Percentiles rank a stretch among this genome's conserved stretches.
These are phyloP conservation scores for Guyanaporus albipodus DNA, from an alignment of 768 basidiomycete species.

Conservation along the genomic window DNA sequence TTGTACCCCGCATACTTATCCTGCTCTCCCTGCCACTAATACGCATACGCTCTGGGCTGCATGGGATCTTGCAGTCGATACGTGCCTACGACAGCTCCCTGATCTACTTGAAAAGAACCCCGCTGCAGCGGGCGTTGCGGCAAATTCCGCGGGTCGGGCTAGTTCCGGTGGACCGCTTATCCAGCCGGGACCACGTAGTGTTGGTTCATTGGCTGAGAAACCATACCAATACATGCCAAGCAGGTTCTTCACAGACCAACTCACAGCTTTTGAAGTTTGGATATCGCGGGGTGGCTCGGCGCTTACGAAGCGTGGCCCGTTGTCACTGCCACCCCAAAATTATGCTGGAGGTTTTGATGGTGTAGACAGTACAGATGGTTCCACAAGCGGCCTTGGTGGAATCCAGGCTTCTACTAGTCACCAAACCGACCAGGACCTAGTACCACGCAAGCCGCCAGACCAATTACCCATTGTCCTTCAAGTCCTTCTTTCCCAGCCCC, in stretches of 20 bases:
- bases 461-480: constrained; percentile 98
- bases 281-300: constrained; percentile 91
- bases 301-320: constrained; percentile 68
- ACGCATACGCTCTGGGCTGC: constrained; percentile 95
- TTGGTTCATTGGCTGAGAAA: constrained; percentile 33
- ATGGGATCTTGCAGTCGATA: constrained; percentile 97
- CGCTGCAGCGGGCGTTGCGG: constrained; percentile 14
- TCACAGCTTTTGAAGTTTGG: constrained; percentile 98
- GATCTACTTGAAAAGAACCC: constrained; percentile 56
- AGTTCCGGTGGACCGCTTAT: constrained; percentile 3
- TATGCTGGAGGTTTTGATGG: constrained; percentile 30
- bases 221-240: constrained; percentile 79
- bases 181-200: constrained; percentile 21
- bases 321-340: constrained; percentile 58
- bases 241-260: constrained; percentile 91
- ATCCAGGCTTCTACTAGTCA: constrained; percentile 1
- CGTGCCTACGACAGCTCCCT: constrained; percentile 90
- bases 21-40: constrained; percentile 91
- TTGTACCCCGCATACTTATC: constrained; percentile 92
- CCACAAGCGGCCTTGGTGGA: constrained; percentile 17
- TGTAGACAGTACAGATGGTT: constrained; percentile 15
- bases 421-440: constrained; percentile 41
- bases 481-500: constrained; percentile 93
- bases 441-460: constrained; percentile 89
- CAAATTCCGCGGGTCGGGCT: constrained; percentile 19